A percentile compares a stretch with the other conserved stretches of the same genome.
Evolutionary conservation across 1,284 basidiomycete species (phyloP).

Genomic region (Malassezia psittaci): DNA sequence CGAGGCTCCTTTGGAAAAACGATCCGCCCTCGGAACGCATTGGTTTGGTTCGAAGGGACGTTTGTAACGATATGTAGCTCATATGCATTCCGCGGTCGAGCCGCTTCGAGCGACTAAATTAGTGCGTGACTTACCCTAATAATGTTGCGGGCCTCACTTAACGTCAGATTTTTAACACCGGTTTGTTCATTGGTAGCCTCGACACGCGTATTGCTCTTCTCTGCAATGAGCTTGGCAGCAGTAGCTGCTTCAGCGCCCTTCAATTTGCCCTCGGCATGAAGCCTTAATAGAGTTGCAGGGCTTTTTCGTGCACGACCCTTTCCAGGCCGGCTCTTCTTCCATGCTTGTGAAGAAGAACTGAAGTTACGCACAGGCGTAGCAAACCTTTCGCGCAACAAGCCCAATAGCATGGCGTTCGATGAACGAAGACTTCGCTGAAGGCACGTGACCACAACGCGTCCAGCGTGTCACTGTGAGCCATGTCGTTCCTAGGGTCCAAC

Average conservation of each 20-base stretch:
- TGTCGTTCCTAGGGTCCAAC: slow-evolving; percentile 6
- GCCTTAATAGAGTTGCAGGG: slow-evolving; percentile 15
- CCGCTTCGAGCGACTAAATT: slow-evolving; percentile 20
- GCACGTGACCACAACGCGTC: slow-evolving; percentile 10
- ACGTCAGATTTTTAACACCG: slow-evolving; percentile 1
- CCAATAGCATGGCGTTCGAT: background rate
- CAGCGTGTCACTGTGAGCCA: slow-evolving; percentile 4
- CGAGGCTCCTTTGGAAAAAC: slow-evolving; percentile 35
- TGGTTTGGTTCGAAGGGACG: slow-evolving; percentile 40
- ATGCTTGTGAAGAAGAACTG: slow-evolving; percentile 17
- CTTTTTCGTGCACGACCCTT: slow-evolving; percentile 27
- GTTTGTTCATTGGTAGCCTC: background rate
- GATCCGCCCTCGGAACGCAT: slow-evolving; percentile 42
- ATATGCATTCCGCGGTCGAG: slow-evolving; percentile 35
- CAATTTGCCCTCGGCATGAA: slow-evolving; percentile 12
- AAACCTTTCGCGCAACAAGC: background rate
- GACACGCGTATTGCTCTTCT: background rate
- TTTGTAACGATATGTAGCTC: slow-evolving; percentile 44
- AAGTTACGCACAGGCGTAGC: slow-evolving; percentile 1
- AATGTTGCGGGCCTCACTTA: slow-evolving; percentile 9
- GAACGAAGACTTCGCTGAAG: background rate
- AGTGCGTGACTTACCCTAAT: slow-evolving; percentile 8
- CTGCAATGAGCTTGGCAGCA: slow-evolving; percentile 9
- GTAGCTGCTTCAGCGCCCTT: slow-evolving; percentile 11
- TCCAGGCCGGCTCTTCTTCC: slow-evolving; percentile 28